Percentiles rank a stretch among this genome's conserved stretches.
These are phyloP conservation scores for Nakaseomyces sp. DNA, from an alignment of 1,139 yeast species.

Conservation along the genomic window DNA sequence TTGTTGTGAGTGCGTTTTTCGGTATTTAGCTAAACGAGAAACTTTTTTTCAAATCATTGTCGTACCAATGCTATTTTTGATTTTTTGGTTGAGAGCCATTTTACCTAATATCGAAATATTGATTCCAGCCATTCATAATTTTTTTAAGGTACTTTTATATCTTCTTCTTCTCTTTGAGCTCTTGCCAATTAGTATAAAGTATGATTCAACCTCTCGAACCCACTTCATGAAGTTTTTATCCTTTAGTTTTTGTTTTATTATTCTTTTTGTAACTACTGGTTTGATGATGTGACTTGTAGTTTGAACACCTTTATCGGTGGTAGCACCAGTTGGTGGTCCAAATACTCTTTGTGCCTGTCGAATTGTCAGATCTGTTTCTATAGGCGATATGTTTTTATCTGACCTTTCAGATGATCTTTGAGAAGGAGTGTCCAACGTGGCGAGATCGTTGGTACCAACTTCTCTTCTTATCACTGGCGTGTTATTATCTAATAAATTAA, in stretches of 20 bases:
- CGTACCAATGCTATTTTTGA: too few species aligned
- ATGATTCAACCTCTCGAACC: slow-evolving; percentile 18
- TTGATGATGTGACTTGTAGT: neutral
- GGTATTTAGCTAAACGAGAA: slow-evolving; percentile 5
- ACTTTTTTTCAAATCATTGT: too few species aligned
- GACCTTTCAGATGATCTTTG: too few species aligned
- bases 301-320: neutral
- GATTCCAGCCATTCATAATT: too few species aligned
- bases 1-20: neutral
- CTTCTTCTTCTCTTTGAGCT: neutral
- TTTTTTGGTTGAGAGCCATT: too few species aligned
- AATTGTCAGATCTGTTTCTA: neutral
- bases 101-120: too few species aligned
- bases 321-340: neutral
- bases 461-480: too few species aligned
- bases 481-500: too few species aligned
- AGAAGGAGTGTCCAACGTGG: too few species aligned
- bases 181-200: slow-evolving; percentile 8
- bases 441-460: too few species aligned
- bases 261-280: slow-evolving; percentile 12
- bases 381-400: too few species aligned
- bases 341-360: neutral
- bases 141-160: too few species aligned
- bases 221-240: slow-evolving; percentile 25
- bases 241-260: slow-evolving; percentile 19